phyloP scores from a whole-genome alignment of 73 alveolate species.

The Paramecium primaurelia region DNA sequence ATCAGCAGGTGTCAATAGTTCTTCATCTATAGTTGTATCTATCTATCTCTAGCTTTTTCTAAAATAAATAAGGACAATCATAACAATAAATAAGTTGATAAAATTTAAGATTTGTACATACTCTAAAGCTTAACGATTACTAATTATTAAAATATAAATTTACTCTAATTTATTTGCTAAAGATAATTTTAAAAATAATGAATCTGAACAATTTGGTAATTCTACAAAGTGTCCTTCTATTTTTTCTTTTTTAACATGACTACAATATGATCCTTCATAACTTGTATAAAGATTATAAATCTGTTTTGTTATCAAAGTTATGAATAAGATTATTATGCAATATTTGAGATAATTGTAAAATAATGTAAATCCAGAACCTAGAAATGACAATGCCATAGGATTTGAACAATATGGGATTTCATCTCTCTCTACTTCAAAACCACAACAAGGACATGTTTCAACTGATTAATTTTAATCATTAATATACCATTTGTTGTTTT shows the following conservation, averaged over 20 bases:
- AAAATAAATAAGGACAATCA: conserved; percentile 39
- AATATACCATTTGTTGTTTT: background rate
- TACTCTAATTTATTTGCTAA: conserved; percentile 23
- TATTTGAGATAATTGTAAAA: conserved; percentile 23
- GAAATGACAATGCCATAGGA: conserved; percentile 11
- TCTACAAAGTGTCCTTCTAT: background rate
- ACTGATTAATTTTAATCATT: background rate
- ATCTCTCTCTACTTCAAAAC: conserved; percentile 22
- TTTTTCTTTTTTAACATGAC: background rate
- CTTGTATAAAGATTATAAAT: conserved; percentile 2
- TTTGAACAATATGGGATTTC: conserved; percentile 14
- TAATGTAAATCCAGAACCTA: conserved; percentile 46
- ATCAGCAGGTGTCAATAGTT: conserved; percentile 49
- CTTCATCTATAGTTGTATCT: conserved; percentile 41
- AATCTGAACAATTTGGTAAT: background rate
- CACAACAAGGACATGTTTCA: conserved; percentile 49
- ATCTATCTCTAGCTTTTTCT: conserved; percentile 48
- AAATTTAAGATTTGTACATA: conserved; percentile 24
- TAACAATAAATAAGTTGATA: conserved; percentile 2
- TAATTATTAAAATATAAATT: background rate
- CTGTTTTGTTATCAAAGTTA: background rate
- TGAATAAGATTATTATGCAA: conserved; percentile 20
- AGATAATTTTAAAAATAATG: background rate
- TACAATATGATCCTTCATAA: conserved; percentile 1
- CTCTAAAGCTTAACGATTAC: conserved; percentile 13